Evolutionary conservation across 257 asterid genomes (phyloP).

Genomic region (Gentiana straminea): DNA sequence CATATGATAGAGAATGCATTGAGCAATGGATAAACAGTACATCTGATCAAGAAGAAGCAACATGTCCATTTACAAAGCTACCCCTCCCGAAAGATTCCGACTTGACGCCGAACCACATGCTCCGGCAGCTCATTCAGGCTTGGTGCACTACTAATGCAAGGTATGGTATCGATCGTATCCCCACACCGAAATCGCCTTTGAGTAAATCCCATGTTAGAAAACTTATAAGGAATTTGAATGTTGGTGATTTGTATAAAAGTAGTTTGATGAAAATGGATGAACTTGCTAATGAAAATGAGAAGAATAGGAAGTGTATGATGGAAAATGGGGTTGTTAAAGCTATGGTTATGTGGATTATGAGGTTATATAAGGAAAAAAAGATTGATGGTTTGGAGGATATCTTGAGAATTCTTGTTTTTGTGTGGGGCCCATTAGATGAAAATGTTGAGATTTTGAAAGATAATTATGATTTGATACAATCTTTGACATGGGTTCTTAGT

Average conservation of each 20-base stretch:
- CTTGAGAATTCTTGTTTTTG: constrained; percentile 32
- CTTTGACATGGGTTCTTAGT: constrained; percentile 39
- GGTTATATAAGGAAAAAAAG: constrained; percentile 22
- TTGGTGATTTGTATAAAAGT: neutral
- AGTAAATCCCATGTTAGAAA: constrained; percentile 32
- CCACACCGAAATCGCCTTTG: constrained; percentile 56
- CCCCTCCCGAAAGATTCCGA: constrained; percentile 31
- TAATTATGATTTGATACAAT: constrained; percentile 26
- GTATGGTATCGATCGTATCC: constrained; percentile 62
- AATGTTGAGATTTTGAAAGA: constrained; percentile 31
- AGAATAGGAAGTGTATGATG: constrained; percentile 40
- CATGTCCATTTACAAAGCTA: constrained; percentile 76
- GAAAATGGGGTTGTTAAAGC: constrained; percentile 51
- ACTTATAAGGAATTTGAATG: constrained; percentile 37
- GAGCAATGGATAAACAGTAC: constrained; percentile 49
- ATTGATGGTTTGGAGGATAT: constrained; percentile 38
- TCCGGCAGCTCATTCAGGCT: constrained; percentile 60
- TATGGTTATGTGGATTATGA: constrained; percentile 29
- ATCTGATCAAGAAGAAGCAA: neutral
- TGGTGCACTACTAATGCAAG: constrained; percentile 66
- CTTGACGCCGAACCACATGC: constrained; percentile 88
- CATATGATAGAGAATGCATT: constrained; percentile 80
- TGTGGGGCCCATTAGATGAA: constrained; percentile 41
- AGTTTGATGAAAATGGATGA: constrained; percentile 41
- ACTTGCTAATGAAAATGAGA: constrained; percentile 35